Evolutionary conservation across 176 grass and related monocot species (phyloP).

Genomic region (Chrysopogon serrulatus): DNA sequence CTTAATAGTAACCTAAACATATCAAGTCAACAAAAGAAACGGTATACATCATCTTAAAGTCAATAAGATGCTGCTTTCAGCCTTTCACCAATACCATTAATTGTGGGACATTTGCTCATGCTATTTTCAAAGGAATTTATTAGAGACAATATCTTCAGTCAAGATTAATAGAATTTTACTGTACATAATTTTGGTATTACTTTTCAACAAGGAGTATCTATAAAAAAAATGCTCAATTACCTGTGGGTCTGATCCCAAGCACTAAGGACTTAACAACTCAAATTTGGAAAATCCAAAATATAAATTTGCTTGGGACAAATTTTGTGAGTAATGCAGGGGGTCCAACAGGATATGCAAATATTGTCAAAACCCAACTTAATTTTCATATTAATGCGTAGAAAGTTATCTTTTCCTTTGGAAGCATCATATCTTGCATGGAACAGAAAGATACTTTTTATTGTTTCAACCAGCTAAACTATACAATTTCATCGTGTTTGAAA

Average conservation of each 20-base stretch:
- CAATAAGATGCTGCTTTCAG: not conserved
- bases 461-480: not conserved
- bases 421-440: not conserved
- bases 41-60: not conserved
- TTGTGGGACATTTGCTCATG: not conserved
- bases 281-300: not conserved
- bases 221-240: not conserved
- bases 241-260: not conserved
- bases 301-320: not conserved
- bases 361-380: not conserved
- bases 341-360: not conserved
- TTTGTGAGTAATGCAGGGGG: not conserved
- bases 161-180: not conserved
- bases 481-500: not conserved
- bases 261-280: not conserved
- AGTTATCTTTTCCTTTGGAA: not conserved
- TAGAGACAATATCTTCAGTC: not conserved
- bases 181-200: not conserved
- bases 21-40: not conserved
- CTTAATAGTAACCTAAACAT: constrained; percentile 84
- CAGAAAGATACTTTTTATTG: not conserved
- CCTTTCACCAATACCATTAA: not conserved
- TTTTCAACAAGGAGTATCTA: not conserved
- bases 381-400: not conserved
- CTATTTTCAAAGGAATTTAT: not conserved